Percentiles rank a stretch among this genome's conserved stretches.
Conservation (phyloP, 257 asterid species). For the Scutellaria baicalensis region DNA sequence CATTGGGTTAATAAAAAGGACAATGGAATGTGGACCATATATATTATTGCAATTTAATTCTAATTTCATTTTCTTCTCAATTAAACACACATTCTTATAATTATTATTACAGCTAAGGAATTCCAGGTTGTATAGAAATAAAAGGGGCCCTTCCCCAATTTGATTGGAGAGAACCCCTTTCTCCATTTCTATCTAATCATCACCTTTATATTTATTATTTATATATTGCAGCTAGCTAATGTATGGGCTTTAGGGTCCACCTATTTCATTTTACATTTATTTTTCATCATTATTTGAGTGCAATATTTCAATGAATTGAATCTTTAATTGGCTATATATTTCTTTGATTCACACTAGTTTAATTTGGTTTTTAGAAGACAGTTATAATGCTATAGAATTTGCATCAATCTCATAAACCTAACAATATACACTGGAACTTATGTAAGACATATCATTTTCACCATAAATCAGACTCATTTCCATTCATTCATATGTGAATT, state of each 20-base stretch:
- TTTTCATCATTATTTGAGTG: background rate
- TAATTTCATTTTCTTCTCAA: background rate
- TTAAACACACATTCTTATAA: background rate
- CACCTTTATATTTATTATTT: background rate
- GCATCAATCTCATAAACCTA: no score
- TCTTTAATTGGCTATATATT: background rate
- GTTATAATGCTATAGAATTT: background rate
- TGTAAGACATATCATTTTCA: no score
- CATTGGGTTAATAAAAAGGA: slow-evolving; percentile 2
- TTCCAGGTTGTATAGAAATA: slow-evolving; percentile 22
- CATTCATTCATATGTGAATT: no score
- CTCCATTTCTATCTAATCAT: slow-evolving; percentile 12
- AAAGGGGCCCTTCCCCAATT: slow-evolving; percentile 1
- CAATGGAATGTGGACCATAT: slow-evolving; percentile 17
- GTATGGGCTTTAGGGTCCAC: slow-evolving; percentile 25
- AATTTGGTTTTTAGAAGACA: background rate
- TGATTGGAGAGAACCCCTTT: slow-evolving; percentile 16
- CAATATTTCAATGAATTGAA: background rate
- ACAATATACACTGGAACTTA: no score
- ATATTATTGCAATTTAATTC: slow-evolving; percentile 12
- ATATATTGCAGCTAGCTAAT: slow-evolving; percentile 7
- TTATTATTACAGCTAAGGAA: slow-evolving; percentile 21
- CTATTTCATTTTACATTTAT: background rate
- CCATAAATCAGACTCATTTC: no score
- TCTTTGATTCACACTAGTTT: background rate